These are phyloP conservation scores for Penicillium sp. DNA, from an alignment of 2,329 filamentous ascomycete species.

Conservation along the genomic window DNA sequence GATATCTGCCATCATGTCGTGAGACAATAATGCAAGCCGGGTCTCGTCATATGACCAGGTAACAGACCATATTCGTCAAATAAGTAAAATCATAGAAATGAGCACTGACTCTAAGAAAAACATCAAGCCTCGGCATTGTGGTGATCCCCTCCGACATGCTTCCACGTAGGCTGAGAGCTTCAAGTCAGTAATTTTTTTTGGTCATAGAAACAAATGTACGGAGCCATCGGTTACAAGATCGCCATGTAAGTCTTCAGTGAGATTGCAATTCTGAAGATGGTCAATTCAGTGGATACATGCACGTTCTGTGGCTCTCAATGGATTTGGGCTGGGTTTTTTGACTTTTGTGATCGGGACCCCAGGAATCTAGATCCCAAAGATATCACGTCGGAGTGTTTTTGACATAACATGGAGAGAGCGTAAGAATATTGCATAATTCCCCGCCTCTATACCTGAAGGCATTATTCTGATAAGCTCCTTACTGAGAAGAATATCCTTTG, in stretches of 20 bases:
- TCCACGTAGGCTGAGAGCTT: slow-evolving; percentile 28
- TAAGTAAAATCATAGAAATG: too few relatives aligned
- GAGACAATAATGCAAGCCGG: too few relatives aligned
- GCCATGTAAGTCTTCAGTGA: background rate
- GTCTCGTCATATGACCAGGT: too few relatives aligned
- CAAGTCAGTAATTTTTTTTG: slow-evolving; percentile 34
- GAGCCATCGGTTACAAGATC: background rate
- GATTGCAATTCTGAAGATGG: slow-evolving; percentile 25
- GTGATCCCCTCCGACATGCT: slow-evolving; percentile 16
- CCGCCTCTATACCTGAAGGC: slow-evolving; percentile 20
- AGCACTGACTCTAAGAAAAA: slow-evolving; percentile 4
- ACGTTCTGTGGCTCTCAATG: slow-evolving; percentile 29
- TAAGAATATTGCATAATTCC: background rate
- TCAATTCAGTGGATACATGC: slow-evolving; percentile 37
- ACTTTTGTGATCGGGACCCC: background rate
- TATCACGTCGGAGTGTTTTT: background rate
- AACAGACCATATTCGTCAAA: too few relatives aligned
- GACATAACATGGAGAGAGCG: background rate
- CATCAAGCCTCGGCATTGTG: slow-evolving; percentile 21
- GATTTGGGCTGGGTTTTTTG: slow-evolving; percentile 1
- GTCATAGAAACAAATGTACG: slow-evolving; percentile 22
- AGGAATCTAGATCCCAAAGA: background rate
- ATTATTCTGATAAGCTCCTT: background rate
- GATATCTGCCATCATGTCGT: too few relatives aligned
- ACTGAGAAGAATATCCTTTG: slow-evolving; percentile 14